A percentile compares a stretch with the other conserved stretches of the same genome.
These are phyloP conservation scores for Flaveria trinervia DNA, from an alignment of 129 eudicot species.

Conservation along the genomic window DNA sequence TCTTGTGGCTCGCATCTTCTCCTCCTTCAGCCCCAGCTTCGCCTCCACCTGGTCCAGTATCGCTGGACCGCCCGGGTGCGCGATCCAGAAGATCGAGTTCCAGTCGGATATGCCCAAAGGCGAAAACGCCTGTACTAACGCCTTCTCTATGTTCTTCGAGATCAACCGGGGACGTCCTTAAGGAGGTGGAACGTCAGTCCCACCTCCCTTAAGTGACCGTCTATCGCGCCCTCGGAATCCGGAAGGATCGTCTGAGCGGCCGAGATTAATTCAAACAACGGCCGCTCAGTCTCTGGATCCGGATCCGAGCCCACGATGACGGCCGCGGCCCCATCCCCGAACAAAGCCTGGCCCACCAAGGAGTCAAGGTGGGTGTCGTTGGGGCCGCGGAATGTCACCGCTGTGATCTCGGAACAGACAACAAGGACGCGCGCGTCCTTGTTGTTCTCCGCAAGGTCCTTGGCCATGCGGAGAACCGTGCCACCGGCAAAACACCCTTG, in stretches of 20 bases:
- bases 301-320: conserved; percentile 43
- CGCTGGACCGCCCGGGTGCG: conserved; percentile 56
- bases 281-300: conserved; percentile 30
- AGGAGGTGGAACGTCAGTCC: conserved; percentile 44
- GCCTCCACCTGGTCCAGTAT: conserved; percentile 58
- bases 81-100: conserved; percentile 66
- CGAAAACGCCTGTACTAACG: conserved; percentile 42
- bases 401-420: conserved; percentile 68
- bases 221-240: conserved; percentile 37
- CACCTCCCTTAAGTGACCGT: conserved; percentile 40
- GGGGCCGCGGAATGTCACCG: conserved; percentile 69
- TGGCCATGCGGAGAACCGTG: conserved; percentile 64
- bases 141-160: conserved; percentile 56
- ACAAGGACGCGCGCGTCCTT: conserved; percentile 60
- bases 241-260: conserved; percentile 42
- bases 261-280: conserved; percentile 39
- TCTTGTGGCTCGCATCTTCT: conserved; percentile 51
- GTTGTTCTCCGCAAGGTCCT: conserved; percentile 72
- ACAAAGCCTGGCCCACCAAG: conserved; percentile 64
- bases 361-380: conserved; percentile 59
- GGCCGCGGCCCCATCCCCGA: conserved; percentile 49
- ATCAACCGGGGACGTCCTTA: conserved; percentile 53
- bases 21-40: conserved; percentile 47
- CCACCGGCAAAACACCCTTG: conserved; percentile 44
- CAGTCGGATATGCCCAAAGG: conserved; percentile 54